Evolutionary conservation across 768 basidiomycete species (phyloP), one percentile per base, ranked within the genome.

Genomic region (Naganishia friedmannii): DNA sequence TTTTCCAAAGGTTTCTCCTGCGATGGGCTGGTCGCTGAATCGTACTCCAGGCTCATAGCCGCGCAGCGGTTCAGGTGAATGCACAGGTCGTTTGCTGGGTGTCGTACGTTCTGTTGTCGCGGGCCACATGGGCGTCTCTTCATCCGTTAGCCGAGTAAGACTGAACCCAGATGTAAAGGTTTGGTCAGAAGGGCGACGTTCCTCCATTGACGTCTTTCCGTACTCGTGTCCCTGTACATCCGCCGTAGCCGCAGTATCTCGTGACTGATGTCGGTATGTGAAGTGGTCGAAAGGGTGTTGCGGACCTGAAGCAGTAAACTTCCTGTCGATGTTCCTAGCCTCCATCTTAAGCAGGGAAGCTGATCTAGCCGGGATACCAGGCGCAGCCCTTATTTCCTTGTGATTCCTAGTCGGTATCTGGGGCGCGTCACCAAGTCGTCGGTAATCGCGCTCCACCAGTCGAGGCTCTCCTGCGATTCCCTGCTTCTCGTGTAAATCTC

Each of bases 121-220:
- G 1, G 21, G 12, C 29, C 3, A 17, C 21, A n/a, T 23, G 1
- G 21, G 39, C 39, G n/a, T 5, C 32, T 63, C 60, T 29, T 63
- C 60, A 45, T 42, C 60, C 13, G 39, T 42, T 7, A 45, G 6
- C 2, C 60, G 42, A n/a, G 60, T 63, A 23, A 63, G 39, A 26
- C 39, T 63, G 60, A 63, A 63, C 26, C 60, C 39, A 0, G 60
- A 63, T 26, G 37, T 63, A 28, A 63, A 63, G 9, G 60, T 63
- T 45, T 63, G 60, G 17, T 63, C 39, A 8, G 60, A 63, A 10
- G 39, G 39, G 0, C 60, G 60, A 5, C 60, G 37, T 34, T 29
- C 54, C 8, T 55, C 54, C 29, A 7, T 28, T 21, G 6, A 19
- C 3, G 6, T 17, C 53, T 55, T 19, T 32, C 21, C 19, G 2